Base-by-base conservation (phyloP, 106 monocot genomes). In the Dioscorea dumetorum region DNA sequence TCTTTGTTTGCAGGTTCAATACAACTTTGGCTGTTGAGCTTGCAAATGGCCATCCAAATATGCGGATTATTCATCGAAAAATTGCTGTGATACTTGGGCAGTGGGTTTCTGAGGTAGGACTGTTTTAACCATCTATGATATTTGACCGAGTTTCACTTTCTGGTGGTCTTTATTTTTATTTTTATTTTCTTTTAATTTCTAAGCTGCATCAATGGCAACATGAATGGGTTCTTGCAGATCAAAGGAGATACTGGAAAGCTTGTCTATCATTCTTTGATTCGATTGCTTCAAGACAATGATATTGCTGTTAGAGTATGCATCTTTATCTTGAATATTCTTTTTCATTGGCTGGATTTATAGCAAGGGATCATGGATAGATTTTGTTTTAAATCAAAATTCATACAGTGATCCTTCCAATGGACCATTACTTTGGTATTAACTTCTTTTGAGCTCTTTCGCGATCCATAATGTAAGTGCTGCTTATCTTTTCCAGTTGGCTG, bases 21-120 rank as follows among this genome's bases (percentile, higher is more conserved):
- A 74, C 86, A 22, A 86, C 95, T n/a, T 73, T 97, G 35, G 69
- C 81, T 61, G 58, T 82, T 56, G 95, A 97, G 67, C 85, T 97
- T 49, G 84, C 95, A 58, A 91, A 86, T 76, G 57, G 67, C 33
- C 95, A 97, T 82, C 88, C 95, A 62, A 97, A 97, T 82, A 89
- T 91, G 95, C 71, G 81, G 2, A 86, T 97, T 50, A 84, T 97
- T 71, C 95, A 86, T 72, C 78, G 95, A 49, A 97, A 84, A 76
- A 91, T 97, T 72, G 95, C 88, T 13, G 65, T 97, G 62, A 61
- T 97, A 70, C 83, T 97, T 68, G 95, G 95, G 4, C 91, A 97
- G 41, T 97, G 95, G 95, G 83, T 84, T 63, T 86, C 95, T 78
- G 91, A 97, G 95, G 95, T 94, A 33, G 57, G 16, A 28, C 22